phyloP scores from a whole-genome alignment of 495 filamentous ascomycete genomes.

The Xylaria castorea region DNA sequence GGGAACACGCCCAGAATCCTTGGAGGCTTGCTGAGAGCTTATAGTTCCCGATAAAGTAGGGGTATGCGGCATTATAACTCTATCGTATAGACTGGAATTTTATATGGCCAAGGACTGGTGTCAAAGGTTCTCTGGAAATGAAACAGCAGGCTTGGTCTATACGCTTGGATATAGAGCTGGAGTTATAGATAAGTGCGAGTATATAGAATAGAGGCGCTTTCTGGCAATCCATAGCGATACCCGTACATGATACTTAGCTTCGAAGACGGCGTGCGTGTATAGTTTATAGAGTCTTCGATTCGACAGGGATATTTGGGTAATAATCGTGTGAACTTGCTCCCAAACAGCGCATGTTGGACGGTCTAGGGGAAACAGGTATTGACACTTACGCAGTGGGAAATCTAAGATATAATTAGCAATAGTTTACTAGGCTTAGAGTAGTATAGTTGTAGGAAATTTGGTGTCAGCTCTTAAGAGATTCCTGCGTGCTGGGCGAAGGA shows the following conservation, averaged over 20 bases:
- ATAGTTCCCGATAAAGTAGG: not conserved
- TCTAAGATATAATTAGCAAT: not conserved
- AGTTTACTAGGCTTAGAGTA: not conserved
- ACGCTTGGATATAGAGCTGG: not conserved
- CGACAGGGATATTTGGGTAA: not conserved
- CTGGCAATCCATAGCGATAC: not conserved
- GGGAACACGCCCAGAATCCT: not conserved
- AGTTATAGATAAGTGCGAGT: not conserved
- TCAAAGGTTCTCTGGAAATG: not conserved
- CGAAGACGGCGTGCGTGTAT: not conserved
- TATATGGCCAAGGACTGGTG: not conserved
- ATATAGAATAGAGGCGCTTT: not conserved
- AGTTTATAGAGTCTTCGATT: not conserved
- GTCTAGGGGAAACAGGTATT: not conserved
- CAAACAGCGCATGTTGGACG: not conserved
- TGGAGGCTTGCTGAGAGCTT: not conserved
- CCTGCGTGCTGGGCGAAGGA: not conserved
- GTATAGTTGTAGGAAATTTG: not conserved
- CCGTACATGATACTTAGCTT: not conserved
- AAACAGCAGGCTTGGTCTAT: not conserved
- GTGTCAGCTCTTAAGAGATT: not conserved
- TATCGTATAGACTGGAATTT: not conserved
- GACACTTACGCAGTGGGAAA: not conserved
- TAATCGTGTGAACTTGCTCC: not conserved
- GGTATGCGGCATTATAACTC: not conserved